Evolutionary conservation across 768 basidiomycete species (phyloP).

Genomic region (Vishniacozyma victoriae): DNA sequence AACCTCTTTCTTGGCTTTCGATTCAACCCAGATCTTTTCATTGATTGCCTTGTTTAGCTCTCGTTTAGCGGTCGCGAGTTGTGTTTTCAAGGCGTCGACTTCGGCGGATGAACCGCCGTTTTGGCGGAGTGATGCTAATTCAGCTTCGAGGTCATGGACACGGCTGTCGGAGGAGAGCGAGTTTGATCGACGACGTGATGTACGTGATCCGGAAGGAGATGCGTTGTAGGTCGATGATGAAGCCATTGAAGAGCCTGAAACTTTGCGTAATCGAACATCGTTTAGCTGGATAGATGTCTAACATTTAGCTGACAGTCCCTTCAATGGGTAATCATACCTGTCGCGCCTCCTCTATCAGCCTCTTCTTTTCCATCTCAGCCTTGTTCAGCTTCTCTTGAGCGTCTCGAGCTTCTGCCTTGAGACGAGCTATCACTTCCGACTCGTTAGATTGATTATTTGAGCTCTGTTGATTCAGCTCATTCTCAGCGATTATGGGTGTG

Average conservation of each 20-base stretch:
- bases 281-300: too few relatives aligned
- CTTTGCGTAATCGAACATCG: too few relatives aligned
- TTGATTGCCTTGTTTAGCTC: constrained; percentile 42
- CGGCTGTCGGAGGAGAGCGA: constrained; percentile 6
- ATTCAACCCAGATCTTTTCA: constrained; percentile 41
- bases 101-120: constrained; percentile 18
- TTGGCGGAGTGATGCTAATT: not conserved
- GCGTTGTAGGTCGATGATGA: too few relatives aligned
- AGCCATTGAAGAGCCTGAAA: too few relatives aligned
- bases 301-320: too few relatives aligned
- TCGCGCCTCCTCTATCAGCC: constrained; percentile 6
- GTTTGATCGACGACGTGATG: constrained; percentile 10
- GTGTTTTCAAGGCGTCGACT: constrained; percentile 26
- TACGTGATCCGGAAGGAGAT: constrained; percentile 2
- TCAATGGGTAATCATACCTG: too few relatives aligned
- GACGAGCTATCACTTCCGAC: too few relatives aligned
- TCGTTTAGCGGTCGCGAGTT: constrained; percentile 23
- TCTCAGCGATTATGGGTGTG: too few relatives aligned
- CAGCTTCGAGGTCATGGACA: constrained; percentile 4
- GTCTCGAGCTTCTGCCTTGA: too few relatives aligned
- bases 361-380: constrained; percentile 27
- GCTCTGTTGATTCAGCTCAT: not conserved
- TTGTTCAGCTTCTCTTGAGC: constrained; percentile 13
- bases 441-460: not conserved
- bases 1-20: constrained; percentile 25